phyloP scores from a whole-genome alignment of 2,329 filamentous ascomycete species.

The Xylariaceae sp. region DNA sequence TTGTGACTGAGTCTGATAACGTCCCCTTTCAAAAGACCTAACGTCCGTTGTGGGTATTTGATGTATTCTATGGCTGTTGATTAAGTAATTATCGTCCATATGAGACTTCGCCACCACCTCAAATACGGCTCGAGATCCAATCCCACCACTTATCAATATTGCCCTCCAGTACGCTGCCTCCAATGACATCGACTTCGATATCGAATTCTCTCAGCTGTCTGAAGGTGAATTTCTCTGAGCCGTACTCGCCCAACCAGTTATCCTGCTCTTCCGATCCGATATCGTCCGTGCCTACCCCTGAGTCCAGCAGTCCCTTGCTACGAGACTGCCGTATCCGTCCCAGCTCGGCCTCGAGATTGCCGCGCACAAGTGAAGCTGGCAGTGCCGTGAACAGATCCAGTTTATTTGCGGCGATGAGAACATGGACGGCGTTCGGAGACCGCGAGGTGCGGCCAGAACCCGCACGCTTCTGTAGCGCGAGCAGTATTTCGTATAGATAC shows the following conservation, averaged over 20 bases:
- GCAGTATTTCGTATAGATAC: conserved; percentile 89
- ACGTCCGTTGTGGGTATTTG: not conserved
- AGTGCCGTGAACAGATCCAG: conserved; percentile 93
- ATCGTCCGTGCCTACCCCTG: conserved; percentile 73
- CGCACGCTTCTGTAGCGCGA: conserved; percentile 78
- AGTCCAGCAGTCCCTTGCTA: conserved; percentile 83
- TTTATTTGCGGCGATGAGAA: conserved; percentile 93
- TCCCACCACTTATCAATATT: conserved; percentile 85
- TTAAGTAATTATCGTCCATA: conserved; percentile 10
- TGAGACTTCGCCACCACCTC: conserved; percentile 29
- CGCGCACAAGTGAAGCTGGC: conserved; percentile 77
- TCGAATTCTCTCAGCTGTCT: conserved; percentile 83
- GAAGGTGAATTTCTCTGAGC: conserved; percentile 80
- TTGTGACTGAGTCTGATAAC: not conserved
- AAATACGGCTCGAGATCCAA: conserved; percentile 84
- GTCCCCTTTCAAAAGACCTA: not conserved
- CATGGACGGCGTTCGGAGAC: conserved; percentile 66
- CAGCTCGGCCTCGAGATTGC: conserved; percentile 80
- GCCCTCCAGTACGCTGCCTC: conserved; percentile 74
- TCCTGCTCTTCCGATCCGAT: conserved; percentile 74
- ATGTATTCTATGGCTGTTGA: not conserved
- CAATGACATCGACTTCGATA: conserved; percentile 76
- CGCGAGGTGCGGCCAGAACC: conserved; percentile 63
- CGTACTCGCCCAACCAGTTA: conserved; percentile 83
- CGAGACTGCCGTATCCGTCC: conserved; percentile 76